Base-by-base conservation (phyloP, 805 yeast genomes). In the Starmerella sirachaensis region DNA sequence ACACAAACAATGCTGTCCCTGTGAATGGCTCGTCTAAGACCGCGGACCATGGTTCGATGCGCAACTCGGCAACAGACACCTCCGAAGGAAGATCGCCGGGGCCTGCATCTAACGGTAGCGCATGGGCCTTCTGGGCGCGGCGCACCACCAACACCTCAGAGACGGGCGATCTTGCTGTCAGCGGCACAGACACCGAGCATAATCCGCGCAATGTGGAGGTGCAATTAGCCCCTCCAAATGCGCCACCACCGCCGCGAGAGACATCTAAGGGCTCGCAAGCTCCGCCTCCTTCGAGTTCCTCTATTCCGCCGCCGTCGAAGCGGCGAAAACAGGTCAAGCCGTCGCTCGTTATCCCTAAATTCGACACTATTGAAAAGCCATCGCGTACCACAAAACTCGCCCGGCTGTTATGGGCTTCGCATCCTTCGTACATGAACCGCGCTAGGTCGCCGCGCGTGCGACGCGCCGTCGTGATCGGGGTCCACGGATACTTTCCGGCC, bases 401-500 rank as follows among this genome's bases (percentile, higher is more conserved):
- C 13, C 48, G 52, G 21, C 50, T 48, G 33, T 47, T 57, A 12
- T 40, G 52, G 42, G 43, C 50, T 33, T 33, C 55, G 2, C 45
- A 46, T 8, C 26, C 43, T 6, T 33, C 43, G 19, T 33, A 41
- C 28, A 13, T 29, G 29, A 8, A n/a, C 16, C 23, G 30, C 17
- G 12, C 19, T 4, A 10, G 18, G 21, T 37, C 31, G 13, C 19
- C 26, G 25, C 30, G 33, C 11, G 19, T 31, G 17, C 20, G 20
- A 28, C 28, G 26, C 13, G 81, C 81, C 0, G 68, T 88, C 21
- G 78, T 91, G 24, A 74, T 88, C 41, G 98, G 98, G 0, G 86
- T 88, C 1, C 98, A 88, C 61, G 98, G 98, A 1, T 88, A 86
- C 53, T 88, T 91, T 62, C 98, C 98, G 0, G 80, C 84, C 1